These are phyloP conservation scores for Trichosporon faecale DNA, from an alignment of 1,284 basidiomycete genomes.

Conservation along the genomic window DNA sequence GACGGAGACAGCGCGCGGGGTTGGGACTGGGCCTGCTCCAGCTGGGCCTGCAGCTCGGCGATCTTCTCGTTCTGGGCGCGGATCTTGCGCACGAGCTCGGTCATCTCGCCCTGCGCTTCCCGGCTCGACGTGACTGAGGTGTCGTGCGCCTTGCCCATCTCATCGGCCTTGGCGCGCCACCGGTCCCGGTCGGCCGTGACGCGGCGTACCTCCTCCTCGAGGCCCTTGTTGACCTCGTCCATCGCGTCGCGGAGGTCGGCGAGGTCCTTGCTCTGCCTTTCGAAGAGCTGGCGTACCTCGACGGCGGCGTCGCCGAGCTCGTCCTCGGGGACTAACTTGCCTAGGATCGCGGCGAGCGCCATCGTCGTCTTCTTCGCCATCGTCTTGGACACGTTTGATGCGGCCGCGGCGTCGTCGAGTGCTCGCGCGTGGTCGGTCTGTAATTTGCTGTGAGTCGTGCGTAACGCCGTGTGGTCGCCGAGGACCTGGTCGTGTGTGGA, in stretches of 20 bases:
- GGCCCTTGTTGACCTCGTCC: slow-evolving; percentile 55
- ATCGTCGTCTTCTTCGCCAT: slow-evolving; percentile 8
- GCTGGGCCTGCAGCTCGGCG: slow-evolving; percentile 3
- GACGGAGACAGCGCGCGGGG: background rate
- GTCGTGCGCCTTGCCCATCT: slow-evolving; percentile 48
- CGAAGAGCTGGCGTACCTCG: slow-evolving; percentile 25
- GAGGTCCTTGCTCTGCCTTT: slow-evolving; percentile 57
- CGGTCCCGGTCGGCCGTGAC: slow-evolving; percentile 60
- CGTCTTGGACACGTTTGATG: slow-evolving; percentile 1
- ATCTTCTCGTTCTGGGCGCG: slow-evolving; percentile 38
- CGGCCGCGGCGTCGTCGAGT: slow-evolving; percentile 30
- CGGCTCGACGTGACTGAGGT: slow-evolving; percentile 50
- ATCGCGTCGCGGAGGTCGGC: slow-evolving; percentile 41
- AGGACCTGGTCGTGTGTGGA: background rate
- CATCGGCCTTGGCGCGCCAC: slow-evolving; percentile 59
- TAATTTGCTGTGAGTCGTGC: background rate
- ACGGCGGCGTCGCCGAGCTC: slow-evolving; percentile 1
- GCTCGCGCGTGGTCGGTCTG: slow-evolving; percentile 16
- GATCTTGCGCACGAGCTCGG: slow-evolving; percentile 21
- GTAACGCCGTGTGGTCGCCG: background rate
- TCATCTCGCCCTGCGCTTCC: slow-evolving; percentile 17
- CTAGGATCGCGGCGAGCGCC: slow-evolving; percentile 47
- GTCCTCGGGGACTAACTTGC: slow-evolving; percentile 43
- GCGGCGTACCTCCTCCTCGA: slow-evolving; percentile 59
- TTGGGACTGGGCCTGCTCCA: background rate